These are phyloP conservation scores for Salvia rosmarinus DNA, from an alignment of 257 asterid species.

Conservation along the genomic window DNA sequence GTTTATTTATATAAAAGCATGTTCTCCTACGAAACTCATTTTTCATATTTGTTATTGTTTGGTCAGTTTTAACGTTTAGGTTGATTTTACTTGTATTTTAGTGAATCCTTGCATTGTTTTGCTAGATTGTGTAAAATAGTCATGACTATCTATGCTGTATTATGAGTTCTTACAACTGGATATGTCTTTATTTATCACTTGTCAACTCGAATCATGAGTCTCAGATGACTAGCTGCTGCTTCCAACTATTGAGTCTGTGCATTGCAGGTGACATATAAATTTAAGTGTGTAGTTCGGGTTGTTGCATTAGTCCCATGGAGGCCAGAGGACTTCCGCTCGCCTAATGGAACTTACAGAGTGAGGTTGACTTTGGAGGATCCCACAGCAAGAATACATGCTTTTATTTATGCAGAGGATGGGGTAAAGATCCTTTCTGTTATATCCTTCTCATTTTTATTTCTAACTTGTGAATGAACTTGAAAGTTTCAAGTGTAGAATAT, in stretches of 20 bases:
- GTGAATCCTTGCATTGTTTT: background rate
- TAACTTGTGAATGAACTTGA: background rate
- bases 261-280: slow-evolving; percentile 65
- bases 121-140: background rate
- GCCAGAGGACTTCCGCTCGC: slow-evolving; percentile 54
- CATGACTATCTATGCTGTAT: background rate
- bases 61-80: background rate
- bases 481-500: too few relatives aligned
- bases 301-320: slow-evolving; percentile 69
- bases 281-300: slow-evolving; percentile 70
- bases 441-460: background rate
- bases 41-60: background rate
- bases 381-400: slow-evolving; percentile 85
- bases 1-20: background rate
- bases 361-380: slow-evolving; percentile 91
- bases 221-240: slow-evolving; percentile 9
- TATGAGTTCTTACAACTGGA: background rate
- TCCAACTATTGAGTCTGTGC: slow-evolving; percentile 18
- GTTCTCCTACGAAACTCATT: background rate
- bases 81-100: slow-evolving; percentile 15
- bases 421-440: slow-evolving; percentile 40
- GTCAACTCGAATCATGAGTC: slow-evolving; percentile 22
- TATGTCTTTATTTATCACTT: background rate
- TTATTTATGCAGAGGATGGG: slow-evolving; percentile 72
- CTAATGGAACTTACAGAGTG: slow-evolving; percentile 63